These are phyloP conservation scores for Tripterygium wilfordii DNA, from an alignment of 177 flowering plant species.

Conservation along the genomic window DNA sequence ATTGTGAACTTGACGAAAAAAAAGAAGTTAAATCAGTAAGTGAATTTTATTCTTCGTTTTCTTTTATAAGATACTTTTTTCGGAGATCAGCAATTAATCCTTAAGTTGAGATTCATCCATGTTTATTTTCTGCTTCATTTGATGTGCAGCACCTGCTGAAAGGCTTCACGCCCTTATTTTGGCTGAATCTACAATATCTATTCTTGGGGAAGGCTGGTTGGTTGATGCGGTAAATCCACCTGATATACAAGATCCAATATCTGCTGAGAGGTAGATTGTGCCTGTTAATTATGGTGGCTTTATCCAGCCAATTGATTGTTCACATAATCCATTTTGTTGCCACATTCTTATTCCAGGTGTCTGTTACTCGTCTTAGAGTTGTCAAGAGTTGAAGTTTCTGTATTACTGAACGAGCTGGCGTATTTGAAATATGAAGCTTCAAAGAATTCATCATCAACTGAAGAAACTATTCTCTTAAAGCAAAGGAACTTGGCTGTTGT, in stretches of 20 bases:
- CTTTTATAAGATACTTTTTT: no score
- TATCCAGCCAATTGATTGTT: neutral
- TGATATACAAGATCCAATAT: conserved; percentile 35
- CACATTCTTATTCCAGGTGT: conserved; percentile 44
- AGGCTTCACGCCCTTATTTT: conserved; percentile 76
- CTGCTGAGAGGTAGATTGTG: conserved; percentile 54
- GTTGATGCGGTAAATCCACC: conserved; percentile 42
- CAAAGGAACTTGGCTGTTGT: conserved; percentile 53
- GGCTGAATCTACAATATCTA: conserved; percentile 62
- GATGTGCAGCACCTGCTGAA: conserved; percentile 61
- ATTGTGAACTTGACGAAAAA: no score
- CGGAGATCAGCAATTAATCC: no score
- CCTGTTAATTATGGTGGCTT: neutral
- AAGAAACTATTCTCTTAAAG: conserved; percentile 41
- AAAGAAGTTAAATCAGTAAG: no score
- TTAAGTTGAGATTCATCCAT: neutral
- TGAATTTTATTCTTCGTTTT: no score
- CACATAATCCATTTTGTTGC: neutral
- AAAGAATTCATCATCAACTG: conserved; percentile 33
- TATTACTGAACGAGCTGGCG: conserved; percentile 82
- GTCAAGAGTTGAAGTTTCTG: conserved; percentile 87
- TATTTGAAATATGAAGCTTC: conserved; percentile 79
- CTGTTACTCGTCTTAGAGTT: conserved; percentile 82
- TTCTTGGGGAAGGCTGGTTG: conserved; percentile 75
- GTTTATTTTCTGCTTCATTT: conserved; percentile 1